Percentiles rank a stretch among this genome's conserved stretches.
These are phyloP conservation scores for Cyberlindnera japonica DNA, from an alignment of 805 yeast genomes.

Conservation along the genomic window DNA sequence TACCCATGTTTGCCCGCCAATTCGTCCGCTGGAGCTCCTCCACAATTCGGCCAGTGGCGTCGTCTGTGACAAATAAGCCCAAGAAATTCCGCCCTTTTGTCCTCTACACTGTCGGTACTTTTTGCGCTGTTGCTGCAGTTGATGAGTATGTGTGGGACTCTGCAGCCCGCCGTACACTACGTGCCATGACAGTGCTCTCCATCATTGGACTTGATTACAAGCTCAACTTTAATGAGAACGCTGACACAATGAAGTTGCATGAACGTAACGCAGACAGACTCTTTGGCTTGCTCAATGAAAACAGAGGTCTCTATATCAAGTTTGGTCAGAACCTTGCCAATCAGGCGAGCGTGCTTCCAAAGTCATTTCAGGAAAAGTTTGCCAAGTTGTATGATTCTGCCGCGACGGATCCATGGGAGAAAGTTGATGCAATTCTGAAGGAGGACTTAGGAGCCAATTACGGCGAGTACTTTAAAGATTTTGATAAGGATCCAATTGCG, in stretches of 20 bases:
- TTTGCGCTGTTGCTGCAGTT: constrained; percentile 21
- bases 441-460: constrained; percentile 42
- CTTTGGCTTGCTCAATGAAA: constrained; percentile 39
- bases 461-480: constrained; percentile 34
- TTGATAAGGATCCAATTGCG: constrained; percentile 62
- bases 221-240: constrained; percentile 41
- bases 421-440: constrained; percentile 38
- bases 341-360: constrained; percentile 66
- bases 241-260: constrained; percentile 53
- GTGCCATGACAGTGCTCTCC: constrained; percentile 45
- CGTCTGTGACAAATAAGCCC: no score
- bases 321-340: constrained; percentile 78
- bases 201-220: constrained; percentile 61
- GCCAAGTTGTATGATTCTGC: constrained; percentile 63
- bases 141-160: constrained; percentile 46
- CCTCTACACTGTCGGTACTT: constrained; percentile 5
- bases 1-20: no score
- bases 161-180: constrained; percentile 45
- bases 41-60: no score
- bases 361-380: constrained; percentile 57
- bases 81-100: background rate
- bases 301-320: constrained; percentile 67
- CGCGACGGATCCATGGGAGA: constrained; percentile 52
- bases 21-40: background rate
- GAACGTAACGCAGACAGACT: constrained; percentile 52